Base-by-base conservation (phyloP, 2,329 filamentous ascomycete genomes). In the Neonectria magnoliae region DNA sequence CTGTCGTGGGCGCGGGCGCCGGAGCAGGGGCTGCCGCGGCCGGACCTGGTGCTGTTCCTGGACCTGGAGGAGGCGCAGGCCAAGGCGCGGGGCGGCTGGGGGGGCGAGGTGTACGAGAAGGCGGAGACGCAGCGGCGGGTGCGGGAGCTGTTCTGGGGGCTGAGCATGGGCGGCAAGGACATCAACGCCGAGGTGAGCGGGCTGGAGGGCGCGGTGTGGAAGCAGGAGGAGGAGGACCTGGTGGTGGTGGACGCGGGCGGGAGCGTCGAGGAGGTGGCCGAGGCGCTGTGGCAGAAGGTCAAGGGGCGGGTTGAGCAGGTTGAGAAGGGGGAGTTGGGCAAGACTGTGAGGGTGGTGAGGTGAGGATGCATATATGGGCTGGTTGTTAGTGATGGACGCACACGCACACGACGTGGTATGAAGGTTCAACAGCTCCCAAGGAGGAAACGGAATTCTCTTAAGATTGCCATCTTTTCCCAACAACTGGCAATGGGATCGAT, bases 11-110 rank as follows among this genome's bases (percentile, higher is more conserved):
- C 93, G 8, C 90, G 93, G 71, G 86, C 89, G 16, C 93, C 94
- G 1, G 96, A 98, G 73, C 86, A 93, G 14, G 95, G 95, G 0
- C 85, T 99, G 0, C 95, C 96, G 1, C 87, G 91, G 5, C 95
- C 96, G 0, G 96, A 99, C 81, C 77, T 94, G 10, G 93, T 95
- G 11, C 79, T 98, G 1, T 98, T 98, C 75, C 85, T 99, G 33
- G 93, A 96, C 75, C 87, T 98, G 55, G 88, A 90, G 7, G 88
- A 93, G 38, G 87, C 89, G 53, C 87, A 90, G 64, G 94, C 94
- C 10, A 87, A 87, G 31, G 85, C 85, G 71, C 85, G 96, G 18
- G 94, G 93, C n/a, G 95, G 93, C 0, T 99, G 91, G 83, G 96
- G 96, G 1, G 87, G 85, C 18, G 96, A 99, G 83, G 85, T 93